Evolutionary conservation across 257 asterid genomes (phyloP), one percentile per base, ranked within the genome.

Genomic region (Solanum chiquidenum): DNA sequence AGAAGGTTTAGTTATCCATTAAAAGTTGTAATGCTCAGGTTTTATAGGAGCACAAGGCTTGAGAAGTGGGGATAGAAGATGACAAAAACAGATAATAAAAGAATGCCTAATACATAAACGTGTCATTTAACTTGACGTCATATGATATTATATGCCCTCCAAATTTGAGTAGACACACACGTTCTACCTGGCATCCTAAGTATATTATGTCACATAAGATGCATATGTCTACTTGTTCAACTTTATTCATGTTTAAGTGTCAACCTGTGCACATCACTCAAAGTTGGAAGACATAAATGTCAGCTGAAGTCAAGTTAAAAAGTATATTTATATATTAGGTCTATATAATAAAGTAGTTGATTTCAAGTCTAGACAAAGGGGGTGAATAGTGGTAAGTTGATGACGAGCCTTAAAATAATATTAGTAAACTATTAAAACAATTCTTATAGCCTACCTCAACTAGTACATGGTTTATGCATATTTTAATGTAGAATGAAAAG

Each of bases 31-130:
- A 25, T 85, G 87, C 90, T 42, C 27, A 85, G 89, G 93, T 92
- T 96, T 93, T 96, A 96, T 95, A 94, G 92, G 88, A 83, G 94
- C 89, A 29, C 79, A 89, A 86, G 85, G 85, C 38, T 68, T 80
- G 79, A 37, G 60, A 82, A 85, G 89, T 86, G 88, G 72, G 89
- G 85, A 44, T 14, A 77, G 84, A 34, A 42, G 37, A 10, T 37
- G 21, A 74, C 21, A 5, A 5, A 21, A 35, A 13, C 37, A 35
- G 31, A 13, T 21, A 12, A n/a, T 76, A 20, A n/a, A 34, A 18
- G 44, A 40, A 58, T 9, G 25, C 1, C 0, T 58, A 20, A 58
- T 58, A 58, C 27, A 58, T 21, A 58, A 58, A 58, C 0, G 5
- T 55, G 25, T 20, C 14, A 9, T 62, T 5, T 62, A 62, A 62